Evolutionary conservation across 306 rosid genomes (phyloP), one percentile per base, ranked within the genome.

Genomic region (Bauhinia variegata): DNA sequence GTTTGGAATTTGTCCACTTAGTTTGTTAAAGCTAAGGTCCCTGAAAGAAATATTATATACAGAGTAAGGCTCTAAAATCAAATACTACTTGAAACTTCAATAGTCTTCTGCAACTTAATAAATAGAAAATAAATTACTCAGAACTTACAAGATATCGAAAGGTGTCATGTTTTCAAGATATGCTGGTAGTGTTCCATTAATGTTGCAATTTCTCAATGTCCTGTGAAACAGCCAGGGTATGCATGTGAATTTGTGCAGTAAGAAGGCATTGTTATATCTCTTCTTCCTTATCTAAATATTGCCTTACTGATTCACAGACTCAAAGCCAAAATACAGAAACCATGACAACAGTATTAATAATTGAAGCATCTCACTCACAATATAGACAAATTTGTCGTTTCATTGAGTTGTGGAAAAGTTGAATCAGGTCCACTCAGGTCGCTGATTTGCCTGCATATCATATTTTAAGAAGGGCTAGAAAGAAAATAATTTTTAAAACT

Each of bases 21-120:
- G 52, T 30, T 71, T 77, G 75, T 84, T 84, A 33, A 77, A 84
- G 72, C 89, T 81, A 51, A 84, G 80, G 54, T 84, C 89, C 65
- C 86, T 84, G 84, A 61, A 52, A 38, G 33, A 33, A 14, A 63
- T 44, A 12, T 11, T 50, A 36, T 36, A 36, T 36, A 0, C 41
- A 36, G 9, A 36, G 9, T 36, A 8, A 36, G 41, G 9, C 5
- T 36, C 41, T 36, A 5, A 8, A 36, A 36, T 5, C 6, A 36
- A 36, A 5, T 8, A 36, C 41, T 36, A 8, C 41, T 36, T 36
- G 28, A 23, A 23, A 23, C 1, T 23, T 23, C 28, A 23, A 23
- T 23, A 23, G 28, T 23, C 2, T 1, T 1, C 28, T 1, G 28
- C 2, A 23, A 23, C 28, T 23, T 31, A 44, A 10, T n/a, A 18